Evolutionary conservation across 192 early-diverging fungal genomes (phyloP), one percentile per base, ranked within the genome.

Genomic region (Coemansia sp.): DNA sequence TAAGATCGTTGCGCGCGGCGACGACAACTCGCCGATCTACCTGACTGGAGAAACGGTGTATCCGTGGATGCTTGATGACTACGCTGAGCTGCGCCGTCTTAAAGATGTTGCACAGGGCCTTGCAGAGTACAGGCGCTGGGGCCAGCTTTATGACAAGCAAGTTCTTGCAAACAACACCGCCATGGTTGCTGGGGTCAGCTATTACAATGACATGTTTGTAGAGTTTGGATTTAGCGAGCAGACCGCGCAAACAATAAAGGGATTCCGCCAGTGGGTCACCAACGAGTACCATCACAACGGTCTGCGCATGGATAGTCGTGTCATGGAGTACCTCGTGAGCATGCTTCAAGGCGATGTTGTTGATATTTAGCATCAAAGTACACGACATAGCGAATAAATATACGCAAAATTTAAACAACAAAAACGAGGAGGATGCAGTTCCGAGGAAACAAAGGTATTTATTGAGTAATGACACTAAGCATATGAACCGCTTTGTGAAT

Each of bases 201-300:
- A 88, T 61, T 90, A 86, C 68, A 86, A 90, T 67, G 89, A 90
- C 65, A 88, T 90, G 89, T 87, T 84, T 78, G 89, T 90, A 3
- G 86, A 85, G 55, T 75, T 84, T 49, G 60, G 85, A 30, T 73
- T 84, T 42, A 88, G 86, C 52, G 86, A 86, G 59, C 67, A 84
- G 39, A 86, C 87, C 9, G 87, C 86, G 8, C 49, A 68, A 5
- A 61, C 56, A 28, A 84, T 88, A 52, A 61, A 71, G 40, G 86
- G 87, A 26, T 85, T 86, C 59, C 72, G 74, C 30, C 85, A 84
- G 29, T 90, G 86, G 86, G 78, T 90, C 37, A 88, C 88, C 2
- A 90, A 90, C 66, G 86, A 88, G 64, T 90, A 78, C 75, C 85
- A 83, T 59, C 88, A 88, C 67, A 86, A 87, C 65, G 88, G 87